phyloP scores from a whole-genome alignment of 225 moss, liverwort and hornwort species.

The Polytrichum formosum region DNA sequence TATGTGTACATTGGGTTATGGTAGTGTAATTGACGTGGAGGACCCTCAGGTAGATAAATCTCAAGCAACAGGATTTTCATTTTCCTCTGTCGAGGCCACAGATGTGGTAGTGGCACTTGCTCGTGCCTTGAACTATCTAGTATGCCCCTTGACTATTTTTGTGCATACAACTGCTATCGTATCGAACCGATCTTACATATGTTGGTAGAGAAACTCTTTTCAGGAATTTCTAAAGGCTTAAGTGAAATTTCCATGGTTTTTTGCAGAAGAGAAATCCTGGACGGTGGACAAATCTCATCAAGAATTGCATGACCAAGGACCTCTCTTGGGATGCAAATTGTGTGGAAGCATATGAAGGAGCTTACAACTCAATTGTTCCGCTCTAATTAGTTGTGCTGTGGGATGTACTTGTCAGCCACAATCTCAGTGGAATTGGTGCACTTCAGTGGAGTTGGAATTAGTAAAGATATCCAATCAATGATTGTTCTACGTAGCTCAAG shows the following conservation, averaged over 20 bases:
- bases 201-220: too few species aligned
- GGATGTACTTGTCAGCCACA: too few species aligned
- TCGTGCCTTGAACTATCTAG: conserved; percentile 47
- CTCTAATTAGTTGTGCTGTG: conserved; percentile 8
- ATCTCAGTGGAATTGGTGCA: too few species aligned
- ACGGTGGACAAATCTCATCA: conserved; percentile 45
- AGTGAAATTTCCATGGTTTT: not conserved
- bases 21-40: conserved; percentile 48
- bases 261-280: conserved; percentile 43
- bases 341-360: conserved; percentile 57
- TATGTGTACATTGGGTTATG: conserved; percentile 2
- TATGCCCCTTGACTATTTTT: conserved; percentile 19
- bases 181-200: not conserved
- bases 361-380: conserved; percentile 41
- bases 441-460: too few species aligned
- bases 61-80: conserved; percentile 59
- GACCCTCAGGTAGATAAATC: conserved; percentile 28
- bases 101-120: conserved; percentile 43
- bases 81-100: conserved; percentile 31
- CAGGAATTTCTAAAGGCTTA: too few species aligned
- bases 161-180: not conserved
- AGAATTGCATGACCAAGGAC: conserved; percentile 50
- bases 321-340: conserved; percentile 57
- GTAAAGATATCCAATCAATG: too few species aligned
- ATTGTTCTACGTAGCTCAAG: too few species aligned